Evolutionary conservation across 2,329 filamentous ascomycete species (phyloP), one percentile per base, ranked within the genome.

Genomic region (Cladosporium sp.): DNA sequence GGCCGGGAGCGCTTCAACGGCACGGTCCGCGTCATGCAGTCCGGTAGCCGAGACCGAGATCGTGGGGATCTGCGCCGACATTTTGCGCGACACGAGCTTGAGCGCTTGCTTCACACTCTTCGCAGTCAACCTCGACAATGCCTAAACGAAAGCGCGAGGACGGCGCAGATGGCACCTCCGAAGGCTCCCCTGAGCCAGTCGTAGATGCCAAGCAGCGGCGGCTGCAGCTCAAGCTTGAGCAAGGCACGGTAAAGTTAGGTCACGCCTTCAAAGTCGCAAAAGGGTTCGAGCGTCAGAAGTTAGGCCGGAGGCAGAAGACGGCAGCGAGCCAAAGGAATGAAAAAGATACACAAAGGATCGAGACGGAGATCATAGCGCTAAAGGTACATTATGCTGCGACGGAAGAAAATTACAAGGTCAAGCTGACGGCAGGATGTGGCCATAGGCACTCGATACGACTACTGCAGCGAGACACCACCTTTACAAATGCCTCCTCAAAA

Each of bases 201-300:
- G 31, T 32, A 18, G 48, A 50, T 8, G 40, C 58, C 13, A 55
- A 58, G 42, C 51, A 60, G 8, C 74, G 76, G 56, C 71, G 84
- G n/a, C 69, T 74, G 8, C 77, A 79, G 59, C 73, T 73, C 49
- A 74, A 76, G 57, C 71, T 83, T 54, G 69, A 76, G 32, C 71
- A 76, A 43, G 76, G 77, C 61, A 75, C 78, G 58, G 82, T 81
- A 63, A 76, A 83, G 34, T 74, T 92, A 8, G 77, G 78, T 56
- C 78, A 81, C 54, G 85, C 84, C 0, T 75, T 92, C 55, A 89
- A 89, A 68, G 74, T 77, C 9, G 85, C 84, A 53, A 89, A 87
- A 65, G 84, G 84, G 43, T 86, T 89, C 64, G 87, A 92, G 73
- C 79, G 87, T 43, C 88, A 92, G 70, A 87, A 89, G 58, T 77